Conservation (phyloP, 1,284 basidiomycete species). For the Tremellales sp. region DNA sequence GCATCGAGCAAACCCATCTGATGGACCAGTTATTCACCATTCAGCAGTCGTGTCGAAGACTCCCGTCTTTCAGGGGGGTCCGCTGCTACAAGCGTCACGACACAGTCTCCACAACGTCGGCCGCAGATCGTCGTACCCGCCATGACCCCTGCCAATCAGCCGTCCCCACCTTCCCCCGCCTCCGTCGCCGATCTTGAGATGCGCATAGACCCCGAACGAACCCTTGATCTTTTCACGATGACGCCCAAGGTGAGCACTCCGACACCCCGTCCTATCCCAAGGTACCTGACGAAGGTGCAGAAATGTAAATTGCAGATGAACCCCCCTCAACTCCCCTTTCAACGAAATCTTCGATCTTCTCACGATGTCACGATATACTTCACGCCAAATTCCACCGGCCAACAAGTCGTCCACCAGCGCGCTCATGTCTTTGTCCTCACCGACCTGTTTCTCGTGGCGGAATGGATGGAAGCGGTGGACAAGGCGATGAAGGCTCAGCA, state of each 20-base stretch:
- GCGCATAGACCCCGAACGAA: conserved; percentile 70
- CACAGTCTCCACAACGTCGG: conserved; percentile 30
- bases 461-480: conserved; percentile 70
- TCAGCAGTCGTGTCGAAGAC: conserved; percentile 41
- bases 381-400: conserved; percentile 68
- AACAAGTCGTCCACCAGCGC: conserved; percentile 66
- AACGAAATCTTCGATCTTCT: conserved; percentile 72
- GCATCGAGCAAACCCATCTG: conserved; percentile 4
- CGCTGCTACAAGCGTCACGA: conserved; percentile 30
- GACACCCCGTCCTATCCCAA: neutral
- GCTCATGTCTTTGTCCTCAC: conserved; percentile 87
- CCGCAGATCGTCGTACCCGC: conserved; percentile 16
- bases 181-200: conserved; percentile 74
- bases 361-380: conserved; percentile 72
- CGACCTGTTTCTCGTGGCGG: conserved; percentile 84
- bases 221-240: conserved; percentile 95
- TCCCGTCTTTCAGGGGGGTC: conserved; percentile 35
- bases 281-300: conserved; percentile 49
- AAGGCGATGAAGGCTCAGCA: conserved; percentile 45
- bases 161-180: conserved; percentile 30
- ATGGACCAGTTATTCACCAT: conserved; percentile 37
- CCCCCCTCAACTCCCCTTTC: conserved; percentile 72
- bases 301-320: conserved; percentile 86
- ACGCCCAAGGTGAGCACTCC: conserved; percentile 67
- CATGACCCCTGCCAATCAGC: neutral